Evolutionary conservation across 495 filamentous ascomycete genomes (phyloP).

Genomic region (Acidomyces sp.): DNA sequence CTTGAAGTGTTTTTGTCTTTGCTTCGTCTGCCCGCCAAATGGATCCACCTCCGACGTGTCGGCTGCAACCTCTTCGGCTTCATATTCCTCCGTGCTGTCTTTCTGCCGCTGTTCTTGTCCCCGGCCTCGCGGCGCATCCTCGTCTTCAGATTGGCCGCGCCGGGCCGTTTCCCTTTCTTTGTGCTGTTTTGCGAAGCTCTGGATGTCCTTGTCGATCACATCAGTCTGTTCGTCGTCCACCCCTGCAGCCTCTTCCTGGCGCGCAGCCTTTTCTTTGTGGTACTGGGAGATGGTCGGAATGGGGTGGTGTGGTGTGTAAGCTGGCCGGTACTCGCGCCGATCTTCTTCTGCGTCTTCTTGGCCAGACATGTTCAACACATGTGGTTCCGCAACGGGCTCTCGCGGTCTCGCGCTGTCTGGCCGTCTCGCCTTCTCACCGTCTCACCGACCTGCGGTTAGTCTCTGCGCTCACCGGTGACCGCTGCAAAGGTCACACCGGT

Average conservation of each 20-base stretch:
- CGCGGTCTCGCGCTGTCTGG: too few species aligned
- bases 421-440: too few species aligned
- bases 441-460: too few species aligned
- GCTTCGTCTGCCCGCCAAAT: slow-evolving; percentile 38
- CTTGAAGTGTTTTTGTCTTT: slow-evolving; percentile 46
- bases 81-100: slow-evolving; percentile 13
- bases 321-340: slow-evolving; percentile 35
- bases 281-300: slow-evolving; percentile 53
- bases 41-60: slow-evolving; percentile 40
- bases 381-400: not conserved
- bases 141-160: slow-evolving; percentile 10
- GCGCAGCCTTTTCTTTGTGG: slow-evolving; percentile 40
- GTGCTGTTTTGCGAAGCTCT: slow-evolving; percentile 19
- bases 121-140: too few species aligned
- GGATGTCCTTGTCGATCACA: slow-evolving; percentile 10
- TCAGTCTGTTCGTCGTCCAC: slow-evolving; percentile 19
- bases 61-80: slow-evolving; percentile 32
- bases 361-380: too few species aligned
- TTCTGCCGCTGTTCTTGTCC: too few species aligned
- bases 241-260: slow-evolving; percentile 27
- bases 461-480: too few species aligned
- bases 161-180: slow-evolving; percentile 7
- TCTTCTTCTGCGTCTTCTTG: slow-evolving; percentile 35
- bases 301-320: slow-evolving; percentile 43
- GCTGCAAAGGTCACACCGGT: too few species aligned